Conservation (phyloP, 768 basidiomycete species). For the Rhodotorula graminis region DNA sequence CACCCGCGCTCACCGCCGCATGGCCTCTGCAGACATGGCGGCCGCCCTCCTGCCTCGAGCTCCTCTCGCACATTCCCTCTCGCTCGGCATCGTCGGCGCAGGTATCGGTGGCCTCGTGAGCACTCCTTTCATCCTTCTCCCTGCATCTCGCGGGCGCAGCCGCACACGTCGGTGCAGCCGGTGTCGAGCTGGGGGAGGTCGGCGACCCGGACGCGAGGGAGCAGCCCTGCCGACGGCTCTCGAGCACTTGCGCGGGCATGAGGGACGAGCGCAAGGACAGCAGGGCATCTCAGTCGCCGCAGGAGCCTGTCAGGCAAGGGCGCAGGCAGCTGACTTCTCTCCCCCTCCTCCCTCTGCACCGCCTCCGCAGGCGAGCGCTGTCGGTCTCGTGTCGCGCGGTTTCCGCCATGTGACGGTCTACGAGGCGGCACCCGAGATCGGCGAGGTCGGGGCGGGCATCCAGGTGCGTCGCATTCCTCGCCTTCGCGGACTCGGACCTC, state of each 20-base stretch:
- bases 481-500: slow-evolving; percentile 50
- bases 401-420: slow-evolving; percentile 11
- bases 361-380: slow-evolving; percentile 3
- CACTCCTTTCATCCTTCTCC: neutral
- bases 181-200: too few species aligned
- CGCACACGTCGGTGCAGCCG: too few species aligned
- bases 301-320: too few species aligned
- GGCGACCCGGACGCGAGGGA: too few species aligned
- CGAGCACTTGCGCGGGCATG: too few species aligned
- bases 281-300: too few species aligned
- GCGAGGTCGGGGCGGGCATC: slow-evolving; percentile 48
- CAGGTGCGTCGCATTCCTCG: slow-evolving; percentile 24
- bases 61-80: neutral
- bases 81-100: slow-evolving; percentile 9
- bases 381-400: slow-evolving; percentile 1
- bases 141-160: too few species aligned
- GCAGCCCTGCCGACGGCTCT: too few species aligned
- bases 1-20: too few species aligned
- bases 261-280: too few species aligned
- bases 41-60: slow-evolving; percentile 2
- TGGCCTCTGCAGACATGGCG: slow-evolving; percentile 4
- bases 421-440: slow-evolving; percentile 10
- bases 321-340: neutral
- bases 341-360: too few species aligned
- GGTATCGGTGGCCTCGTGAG: slow-evolving; percentile 15